A percentile compares a stretch with the other conserved stretches of the same genome.
These are phyloP conservation scores for Scutellaria barbata DNA, from an alignment of 257 asterid genomes.

Conservation along the genomic window DNA sequence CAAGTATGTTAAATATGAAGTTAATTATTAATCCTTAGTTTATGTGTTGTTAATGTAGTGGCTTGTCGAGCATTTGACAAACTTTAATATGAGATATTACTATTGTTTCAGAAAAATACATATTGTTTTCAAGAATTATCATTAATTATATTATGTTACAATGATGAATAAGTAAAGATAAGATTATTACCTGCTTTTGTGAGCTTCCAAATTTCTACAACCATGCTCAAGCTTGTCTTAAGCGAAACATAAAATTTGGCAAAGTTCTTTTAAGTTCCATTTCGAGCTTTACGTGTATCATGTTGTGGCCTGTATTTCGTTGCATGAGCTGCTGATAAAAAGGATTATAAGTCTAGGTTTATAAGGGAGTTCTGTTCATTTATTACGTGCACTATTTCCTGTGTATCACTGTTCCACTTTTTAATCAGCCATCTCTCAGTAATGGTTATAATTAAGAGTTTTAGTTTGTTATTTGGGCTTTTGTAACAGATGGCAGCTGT, in stretches of 20 bases:
- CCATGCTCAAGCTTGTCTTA: not conserved
- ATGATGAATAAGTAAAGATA: not conserved
- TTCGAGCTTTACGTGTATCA: not conserved
- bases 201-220: constrained; percentile 13
- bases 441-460: constrained; percentile 18
- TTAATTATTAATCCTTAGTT: too few species aligned
- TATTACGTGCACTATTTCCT: not conserved
- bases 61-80: too few species aligned
- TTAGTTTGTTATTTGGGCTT: constrained; percentile 27
- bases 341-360: not conserved
- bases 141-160: not conserved
- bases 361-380: not conserved
- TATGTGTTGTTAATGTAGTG: too few species aligned
- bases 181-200: not conserved
- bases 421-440: not conserved
- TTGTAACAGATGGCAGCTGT: constrained; percentile 64
- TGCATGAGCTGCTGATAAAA: not conserved
- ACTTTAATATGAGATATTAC: not conserved
- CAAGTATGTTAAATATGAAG: too few species aligned
- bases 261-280: not conserved
- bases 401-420: not conserved
- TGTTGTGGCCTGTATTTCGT: not conserved
- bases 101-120: not conserved
- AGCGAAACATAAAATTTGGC: not conserved
- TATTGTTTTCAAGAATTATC: not conserved